Conservation (phyloP, 2,329 filamentous ascomycete species). For the Beauveria medogensis region DNA sequence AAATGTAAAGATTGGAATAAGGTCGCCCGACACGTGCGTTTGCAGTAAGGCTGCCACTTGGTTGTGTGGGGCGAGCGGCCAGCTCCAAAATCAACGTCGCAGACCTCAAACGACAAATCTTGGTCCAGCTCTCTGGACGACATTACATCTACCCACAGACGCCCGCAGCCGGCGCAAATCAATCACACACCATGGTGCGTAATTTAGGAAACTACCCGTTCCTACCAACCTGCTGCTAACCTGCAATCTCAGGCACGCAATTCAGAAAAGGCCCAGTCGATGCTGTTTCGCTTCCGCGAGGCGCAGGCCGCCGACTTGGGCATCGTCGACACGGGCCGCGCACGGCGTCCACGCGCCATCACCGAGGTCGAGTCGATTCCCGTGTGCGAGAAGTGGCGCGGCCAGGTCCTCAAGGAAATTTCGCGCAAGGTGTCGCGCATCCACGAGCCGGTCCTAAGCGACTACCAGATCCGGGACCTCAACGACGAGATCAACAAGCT, state of each 20-base stretch:
- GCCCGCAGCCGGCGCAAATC: not conserved
- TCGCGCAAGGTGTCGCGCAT: constrained; percentile 94
- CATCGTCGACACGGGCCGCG: constrained; percentile 87
- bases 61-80: not conserved
- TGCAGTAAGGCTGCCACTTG: not conserved
- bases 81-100: not conserved
- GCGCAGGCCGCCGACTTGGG: constrained; percentile 92
- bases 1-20: not conserved
- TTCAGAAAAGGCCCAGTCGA: constrained; percentile 97
- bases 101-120: not conserved
- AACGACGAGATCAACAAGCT: constrained; percentile 99
- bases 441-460: constrained; percentile 82
- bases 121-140: not conserved
- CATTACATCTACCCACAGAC: not conserved
- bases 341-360: constrained; percentile 84
- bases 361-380: constrained; percentile 79
- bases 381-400: constrained; percentile 93
- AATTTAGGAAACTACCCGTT: not conserved
- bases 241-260: constrained; percentile 67
- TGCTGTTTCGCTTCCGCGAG: constrained; percentile 99
- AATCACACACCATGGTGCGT: constrained; percentile 1
- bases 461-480: constrained; percentile 94
- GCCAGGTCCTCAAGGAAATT: constrained; percentile 94
- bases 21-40: not conserved
- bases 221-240: constrained; percentile 7